phyloP scores from a whole-genome alignment of 2,329 filamentous ascomycete species.

The Berkeleyomyces basicola region DNA sequence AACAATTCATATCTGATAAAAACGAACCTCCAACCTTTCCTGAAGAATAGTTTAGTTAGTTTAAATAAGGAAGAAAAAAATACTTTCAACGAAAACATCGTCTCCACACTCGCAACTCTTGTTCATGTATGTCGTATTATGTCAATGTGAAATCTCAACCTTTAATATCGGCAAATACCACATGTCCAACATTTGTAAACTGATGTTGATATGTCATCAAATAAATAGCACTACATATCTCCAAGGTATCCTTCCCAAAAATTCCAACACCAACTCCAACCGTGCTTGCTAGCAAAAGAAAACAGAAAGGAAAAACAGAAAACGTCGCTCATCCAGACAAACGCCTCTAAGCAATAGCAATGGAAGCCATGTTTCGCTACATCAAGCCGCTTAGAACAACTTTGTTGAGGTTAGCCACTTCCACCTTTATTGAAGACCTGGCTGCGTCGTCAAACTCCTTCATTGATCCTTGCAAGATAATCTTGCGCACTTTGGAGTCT shows the following conservation, averaged over 20 bases:
- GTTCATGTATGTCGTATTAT: too few species aligned
- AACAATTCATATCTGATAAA: slow-evolving; percentile 13
- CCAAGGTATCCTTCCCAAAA: too few species aligned
- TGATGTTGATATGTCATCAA: too few species aligned
- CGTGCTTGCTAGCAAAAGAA: too few species aligned
- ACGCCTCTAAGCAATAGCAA: too few species aligned
- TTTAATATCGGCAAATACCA: too few species aligned
- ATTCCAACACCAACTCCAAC: too few species aligned
- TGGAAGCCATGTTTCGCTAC: slow-evolving; percentile 20
- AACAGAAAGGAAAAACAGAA: too few species aligned
- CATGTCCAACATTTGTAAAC: too few species aligned
- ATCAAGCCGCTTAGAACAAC: slow-evolving; percentile 80
- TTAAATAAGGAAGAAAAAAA: neutral
- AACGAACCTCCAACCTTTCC: neutral
- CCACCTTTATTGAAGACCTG: slow-evolving; percentile 55
- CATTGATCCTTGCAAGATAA: slow-evolving; percentile 72
- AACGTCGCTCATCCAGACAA: too few species aligned
- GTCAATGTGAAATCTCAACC: too few species aligned
- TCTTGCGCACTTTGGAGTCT: slow-evolving; percentile 70
- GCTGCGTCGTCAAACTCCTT: slow-evolving; percentile 88
- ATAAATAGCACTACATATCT: too few species aligned
- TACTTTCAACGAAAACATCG: neutral
- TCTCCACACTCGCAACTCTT: neutral
- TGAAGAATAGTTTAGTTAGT: neutral
- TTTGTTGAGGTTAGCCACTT: slow-evolving; percentile 73